Percentiles rank a stretch among this genome's conserved stretches.
These are phyloP conservation scores for Sugiyamaella sp. DNA, from an alignment of 1,139 yeast genomes.

Conservation along the genomic window DNA sequence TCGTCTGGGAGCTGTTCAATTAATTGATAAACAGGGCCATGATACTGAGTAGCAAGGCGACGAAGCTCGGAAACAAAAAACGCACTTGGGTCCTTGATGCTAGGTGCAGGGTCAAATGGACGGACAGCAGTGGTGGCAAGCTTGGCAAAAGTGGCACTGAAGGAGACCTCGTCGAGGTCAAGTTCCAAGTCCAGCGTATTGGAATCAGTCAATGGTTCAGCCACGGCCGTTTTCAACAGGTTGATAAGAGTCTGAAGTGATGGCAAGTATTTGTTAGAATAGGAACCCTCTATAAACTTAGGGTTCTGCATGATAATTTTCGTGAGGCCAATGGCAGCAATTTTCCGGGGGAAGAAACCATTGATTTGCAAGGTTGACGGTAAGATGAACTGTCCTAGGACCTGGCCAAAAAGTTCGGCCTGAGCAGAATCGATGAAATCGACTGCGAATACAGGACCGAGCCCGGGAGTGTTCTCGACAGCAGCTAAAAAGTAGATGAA, in stretches of 20 bases:
- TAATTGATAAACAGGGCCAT: slow-evolving; percentile 34
- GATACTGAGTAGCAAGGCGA: slow-evolving; percentile 37
- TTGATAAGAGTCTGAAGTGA: slow-evolving; percentile 58
- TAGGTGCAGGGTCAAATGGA: slow-evolving; percentile 70
- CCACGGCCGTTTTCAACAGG: slow-evolving; percentile 45
- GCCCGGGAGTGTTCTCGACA: slow-evolving; percentile 42
- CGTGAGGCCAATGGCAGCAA: slow-evolving; percentile 73
- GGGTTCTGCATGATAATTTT: slow-evolving; percentile 54
- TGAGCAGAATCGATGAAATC: slow-evolving; percentile 66
- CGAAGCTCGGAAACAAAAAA: slow-evolving; percentile 45
- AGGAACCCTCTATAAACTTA: slow-evolving; percentile 45
- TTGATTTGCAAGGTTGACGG: slow-evolving; percentile 68
- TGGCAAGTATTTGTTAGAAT: slow-evolving; percentile 50
- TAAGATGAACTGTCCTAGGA: slow-evolving; percentile 63
- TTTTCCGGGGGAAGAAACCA: slow-evolving; percentile 72
- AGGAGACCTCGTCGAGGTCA: slow-evolving; percentile 66
- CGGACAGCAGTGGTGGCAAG: slow-evolving; percentile 63
- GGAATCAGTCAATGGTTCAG: slow-evolving; percentile 32
- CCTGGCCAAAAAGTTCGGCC: slow-evolving; percentile 61
- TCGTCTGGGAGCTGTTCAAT: slow-evolving; percentile 46
- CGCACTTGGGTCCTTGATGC: slow-evolving; percentile 46
- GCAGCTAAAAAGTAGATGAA: slow-evolving; percentile 69
- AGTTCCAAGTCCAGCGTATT: slow-evolving; percentile 49
- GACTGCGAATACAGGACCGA: slow-evolving; percentile 56
- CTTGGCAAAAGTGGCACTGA: slow-evolving; percentile 83